Conservation (phyloP, 345 rosid genomes). For the Kandelia obovata region DNA sequence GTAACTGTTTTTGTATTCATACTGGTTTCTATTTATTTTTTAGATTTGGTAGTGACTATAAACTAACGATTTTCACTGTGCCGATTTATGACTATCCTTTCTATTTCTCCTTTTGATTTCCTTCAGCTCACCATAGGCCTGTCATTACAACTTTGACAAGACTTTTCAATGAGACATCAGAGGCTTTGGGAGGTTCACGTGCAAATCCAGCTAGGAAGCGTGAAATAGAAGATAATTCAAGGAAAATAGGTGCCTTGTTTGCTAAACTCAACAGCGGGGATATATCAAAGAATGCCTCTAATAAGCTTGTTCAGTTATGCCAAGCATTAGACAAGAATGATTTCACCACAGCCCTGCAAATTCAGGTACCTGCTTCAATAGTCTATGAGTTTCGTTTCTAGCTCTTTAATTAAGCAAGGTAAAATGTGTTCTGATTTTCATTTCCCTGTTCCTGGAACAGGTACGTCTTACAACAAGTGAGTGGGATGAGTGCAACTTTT, state of each 20-base stretch:
- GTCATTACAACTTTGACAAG: slow-evolving; percentile 74
- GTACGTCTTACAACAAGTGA: slow-evolving; percentile 88
- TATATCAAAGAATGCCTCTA: slow-evolving; percentile 87
- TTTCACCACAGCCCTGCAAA: slow-evolving; percentile 74
- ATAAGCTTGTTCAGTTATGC: slow-evolving; percentile 84
- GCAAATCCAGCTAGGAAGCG: slow-evolving; percentile 88
- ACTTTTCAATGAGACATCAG: slow-evolving; percentile 93
- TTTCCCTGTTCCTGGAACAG: slow-evolving; percentile 30
- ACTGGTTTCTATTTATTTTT: neutral
- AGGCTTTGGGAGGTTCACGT: slow-evolving; percentile 88
- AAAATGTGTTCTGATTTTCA: neutral
- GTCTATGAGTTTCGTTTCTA: neutral
- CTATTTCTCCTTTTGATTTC: slow-evolving; percentile 20
- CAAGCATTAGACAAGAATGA: slow-evolving; percentile 82
- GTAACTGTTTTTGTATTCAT: neutral
- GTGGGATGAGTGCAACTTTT: slow-evolving; percentile 99
- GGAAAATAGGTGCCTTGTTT: slow-evolving; percentile 85
- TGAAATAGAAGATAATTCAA: slow-evolving; percentile 95
- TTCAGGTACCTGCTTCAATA: slow-evolving; percentile 56
- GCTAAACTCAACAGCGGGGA: slow-evolving; percentile 87
- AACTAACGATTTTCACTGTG: neutral
- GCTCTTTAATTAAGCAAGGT: too few species aligned
- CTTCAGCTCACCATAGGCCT: slow-evolving; percentile 70
- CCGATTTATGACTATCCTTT: neutral
- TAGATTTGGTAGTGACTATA: neutral